Evolutionary conservation across 2,329 filamentous ascomycete species (phyloP).

Genomic region (Lachnellula suecica): DNA sequence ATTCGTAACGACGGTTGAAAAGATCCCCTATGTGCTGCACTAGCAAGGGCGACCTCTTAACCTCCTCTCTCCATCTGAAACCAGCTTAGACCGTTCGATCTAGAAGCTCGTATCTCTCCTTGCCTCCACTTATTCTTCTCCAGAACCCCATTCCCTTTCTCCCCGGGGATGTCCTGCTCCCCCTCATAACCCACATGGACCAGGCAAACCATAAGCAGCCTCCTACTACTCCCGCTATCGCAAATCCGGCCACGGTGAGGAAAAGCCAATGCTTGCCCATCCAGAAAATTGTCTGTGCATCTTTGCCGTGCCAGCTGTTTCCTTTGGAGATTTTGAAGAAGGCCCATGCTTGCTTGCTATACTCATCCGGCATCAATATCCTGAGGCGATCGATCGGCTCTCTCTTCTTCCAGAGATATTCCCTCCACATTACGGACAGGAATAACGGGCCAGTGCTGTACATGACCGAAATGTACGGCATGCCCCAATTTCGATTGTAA

Average conservation of each 20-base stretch:
- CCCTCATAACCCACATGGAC: constrained; percentile 27
- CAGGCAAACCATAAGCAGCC: constrained; percentile 28
- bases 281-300: constrained; percentile 49
- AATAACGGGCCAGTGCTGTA: constrained; percentile 75
- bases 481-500: constrained; percentile 65
- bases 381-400: constrained; percentile 55
- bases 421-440: constrained; percentile 72
- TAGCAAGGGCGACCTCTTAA: constrained; percentile 25
- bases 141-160: constrained; percentile 20
- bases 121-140: constrained; percentile 24
- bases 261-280: constrained; percentile 42
- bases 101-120: constrained; percentile 31
- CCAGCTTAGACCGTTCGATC: constrained; percentile 28
- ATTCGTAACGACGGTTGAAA: neutral
- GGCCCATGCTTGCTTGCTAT: constrained; percentile 66
- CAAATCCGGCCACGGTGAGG: constrained; percentile 35
- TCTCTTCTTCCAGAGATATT: constrained; percentile 59
- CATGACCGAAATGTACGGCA: constrained; percentile 75
- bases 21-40: constrained; percentile 28
- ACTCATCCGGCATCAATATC: constrained; percentile 69
- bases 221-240: constrained; percentile 30
- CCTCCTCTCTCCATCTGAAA: neutral
- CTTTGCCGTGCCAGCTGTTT: constrained; percentile 46
- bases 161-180: constrained; percentile 10
- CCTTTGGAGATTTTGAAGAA: constrained; percentile 60